Evolutionary conservation across 192 early-diverging fungal species (phyloP).

Genomic region (Podochytrium sp.): DNA sequence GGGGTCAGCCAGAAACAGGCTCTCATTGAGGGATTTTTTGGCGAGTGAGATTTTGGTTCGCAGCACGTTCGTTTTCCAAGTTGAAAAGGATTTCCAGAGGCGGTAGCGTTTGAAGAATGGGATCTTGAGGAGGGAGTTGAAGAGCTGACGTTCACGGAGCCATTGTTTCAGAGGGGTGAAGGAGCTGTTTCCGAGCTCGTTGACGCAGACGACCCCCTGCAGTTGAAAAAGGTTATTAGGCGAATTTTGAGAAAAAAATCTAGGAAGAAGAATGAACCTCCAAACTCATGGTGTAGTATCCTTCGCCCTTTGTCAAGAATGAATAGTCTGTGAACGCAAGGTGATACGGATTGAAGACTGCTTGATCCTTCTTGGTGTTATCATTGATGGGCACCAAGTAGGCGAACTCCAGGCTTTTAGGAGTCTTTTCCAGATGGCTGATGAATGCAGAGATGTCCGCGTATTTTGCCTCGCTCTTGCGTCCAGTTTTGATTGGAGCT

Average conservation of each 20-base stretch:
- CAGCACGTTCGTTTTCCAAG: conserved; percentile 46
- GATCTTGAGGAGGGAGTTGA: conserved; percentile 46
- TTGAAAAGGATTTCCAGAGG: conserved; percentile 49
- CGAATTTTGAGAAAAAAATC: background rate
- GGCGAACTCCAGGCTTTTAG: conserved; percentile 43
- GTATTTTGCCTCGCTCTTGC: background rate
- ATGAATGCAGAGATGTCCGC: conserved; percentile 34
- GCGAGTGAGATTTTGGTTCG: conserved; percentile 44
- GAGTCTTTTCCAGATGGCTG: conserved; percentile 36
- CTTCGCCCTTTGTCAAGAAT: conserved; percentile 28
- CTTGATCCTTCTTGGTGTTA: conserved; percentile 28
- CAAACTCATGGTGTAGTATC: conserved; percentile 49
- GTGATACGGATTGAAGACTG: conserved; percentile 52
- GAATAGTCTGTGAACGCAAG: conserved; percentile 44
- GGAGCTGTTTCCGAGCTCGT: conserved; percentile 30
- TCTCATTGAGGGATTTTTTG: conserved; percentile 33
- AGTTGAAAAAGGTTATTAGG: background rate
- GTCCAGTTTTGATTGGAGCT: background rate
- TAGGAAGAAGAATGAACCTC: conserved; percentile 16
- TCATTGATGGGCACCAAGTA: conserved; percentile 40
- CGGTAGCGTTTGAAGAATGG: conserved; percentile 51
- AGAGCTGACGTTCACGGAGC: conserved; percentile 47
- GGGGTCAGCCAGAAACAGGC: conserved; percentile 41
- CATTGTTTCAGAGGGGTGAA: conserved; percentile 53
- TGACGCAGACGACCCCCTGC: conserved; percentile 48